Evolutionary conservation across 2,329 filamentous ascomycete genomes (phyloP), one percentile per base, ranked within the genome.

Genomic region (Eutypa lata): DNA sequence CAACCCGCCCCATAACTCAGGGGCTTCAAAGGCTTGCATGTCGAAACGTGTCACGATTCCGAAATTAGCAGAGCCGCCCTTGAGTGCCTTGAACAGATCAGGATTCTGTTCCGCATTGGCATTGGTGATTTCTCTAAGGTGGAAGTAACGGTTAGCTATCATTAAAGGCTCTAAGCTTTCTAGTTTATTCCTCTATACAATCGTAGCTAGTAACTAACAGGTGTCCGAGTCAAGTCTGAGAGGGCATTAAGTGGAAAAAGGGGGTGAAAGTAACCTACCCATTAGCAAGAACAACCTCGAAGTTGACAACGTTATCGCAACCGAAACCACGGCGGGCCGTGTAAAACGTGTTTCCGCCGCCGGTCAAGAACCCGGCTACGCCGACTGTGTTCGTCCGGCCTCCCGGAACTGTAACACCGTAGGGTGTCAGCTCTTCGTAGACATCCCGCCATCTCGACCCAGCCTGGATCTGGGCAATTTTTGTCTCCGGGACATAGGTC

Each of bases 31-130:
- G 18, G 51, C 56, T 38, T 57, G 43, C 56, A 61, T 52, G 40
- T 70, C 67, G 55, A 70, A 61, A 18, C 58, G 56, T 3, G 72
- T 67, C 13, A 68, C 62, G 53, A 71, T 62, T 48, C 73, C 75
- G 40, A 76, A 76, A 59, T 78, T 79, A 54, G 68, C 73, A 14
- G 68, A 66, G 40, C 76, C 76, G 13, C 76, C 76, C 51, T 73
- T 73, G 3, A 78, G 65, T 0, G 75, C 76, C 48, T 66, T 67
- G 58, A 66, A 78, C 2, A 79, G 68, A 52, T 78, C 75, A 0
- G 59, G 11, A 55, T 76, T 67, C 2, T 65, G 53, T 0, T 57
- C 52, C 1, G 60, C 61, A 38, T 69, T 74, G 16, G 72, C 75
- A 18, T 71, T 70, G 28, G 76, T 61, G 31, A 78, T 67, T 4